Percentiles rank a stretch among this genome's conserved stretches.
Evolutionary conservation across 2,329 filamentous ascomycete genomes (phyloP).

Genomic region (Penicillium psychrosexuale): DNA sequence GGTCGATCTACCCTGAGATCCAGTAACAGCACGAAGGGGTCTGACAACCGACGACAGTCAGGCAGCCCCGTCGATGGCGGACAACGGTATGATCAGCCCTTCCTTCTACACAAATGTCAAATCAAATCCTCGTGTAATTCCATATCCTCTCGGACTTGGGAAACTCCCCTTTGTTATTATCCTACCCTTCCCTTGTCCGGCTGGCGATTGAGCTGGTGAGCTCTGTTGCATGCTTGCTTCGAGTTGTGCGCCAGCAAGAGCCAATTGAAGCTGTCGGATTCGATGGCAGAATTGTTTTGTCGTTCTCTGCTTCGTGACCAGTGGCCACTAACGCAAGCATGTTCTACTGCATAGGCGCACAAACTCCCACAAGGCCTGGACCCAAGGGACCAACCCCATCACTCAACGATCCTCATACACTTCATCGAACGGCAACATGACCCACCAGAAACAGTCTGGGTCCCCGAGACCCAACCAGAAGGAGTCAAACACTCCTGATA

Average conservation of each 20-base stretch:
- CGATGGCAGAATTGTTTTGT: neutral
- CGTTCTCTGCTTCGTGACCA: conserved; percentile 3
- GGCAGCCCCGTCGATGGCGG: conserved; percentile 54
- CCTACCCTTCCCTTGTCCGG: neutral
- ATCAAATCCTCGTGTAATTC: neutral
- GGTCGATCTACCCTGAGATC: conserved; percentile 50
- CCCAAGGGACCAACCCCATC: conserved; percentile 59
- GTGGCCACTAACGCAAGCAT: conserved; percentile 21
- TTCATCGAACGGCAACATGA: conserved; percentile 55
- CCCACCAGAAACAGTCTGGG: conserved; percentile 41
- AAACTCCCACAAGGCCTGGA: conserved; percentile 60
- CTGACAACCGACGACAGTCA: conserved; percentile 56
- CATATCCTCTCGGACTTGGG: neutral
- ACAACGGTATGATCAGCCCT: conserved; percentile 50
- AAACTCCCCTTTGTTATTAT: conserved; percentile 3
- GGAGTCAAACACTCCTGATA: conserved; percentile 54
- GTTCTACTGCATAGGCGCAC: conserved; percentile 43
- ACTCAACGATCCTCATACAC: conserved; percentile 53
- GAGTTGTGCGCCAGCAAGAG: conserved; percentile 13
- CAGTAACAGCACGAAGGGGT: conserved; percentile 48
- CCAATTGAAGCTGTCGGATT: conserved; percentile 20
- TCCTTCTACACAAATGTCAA: neutral
- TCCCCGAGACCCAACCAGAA: conserved; percentile 42
- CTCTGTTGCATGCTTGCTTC: conserved; percentile 8
- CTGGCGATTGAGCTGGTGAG: conserved; percentile 7